Percentiles rank a stretch among this genome's conserved stretches.
These are phyloP conservation scores for Actinomortierella wolfii DNA, from an alignment of 371 early-diverging fungal species.

Conservation along the genomic window DNA sequence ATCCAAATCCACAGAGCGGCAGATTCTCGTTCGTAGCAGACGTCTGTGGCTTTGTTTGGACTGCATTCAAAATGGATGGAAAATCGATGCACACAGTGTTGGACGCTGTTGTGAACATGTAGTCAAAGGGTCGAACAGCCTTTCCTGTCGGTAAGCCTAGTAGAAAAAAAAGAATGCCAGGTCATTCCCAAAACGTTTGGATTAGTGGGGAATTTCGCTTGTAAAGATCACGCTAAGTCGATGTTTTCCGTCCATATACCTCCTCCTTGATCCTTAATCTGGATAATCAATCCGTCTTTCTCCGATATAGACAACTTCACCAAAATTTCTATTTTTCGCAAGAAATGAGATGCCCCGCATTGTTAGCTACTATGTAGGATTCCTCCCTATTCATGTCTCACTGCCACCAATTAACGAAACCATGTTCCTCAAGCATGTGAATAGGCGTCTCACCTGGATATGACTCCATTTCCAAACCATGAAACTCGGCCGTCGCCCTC, in stretches of 20 bases:
- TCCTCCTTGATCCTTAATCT: constrained; percentile 42
- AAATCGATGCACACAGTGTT: constrained; percentile 39
- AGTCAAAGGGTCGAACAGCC: constrained; percentile 18
- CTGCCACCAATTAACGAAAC: too few relatives aligned
- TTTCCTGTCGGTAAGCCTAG: constrained; percentile 26
- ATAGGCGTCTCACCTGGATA: constrained; percentile 26
- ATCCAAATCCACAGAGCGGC: constrained; percentile 44
- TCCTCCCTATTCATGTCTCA: too few relatives aligned
- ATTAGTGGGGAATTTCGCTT: too few relatives aligned
- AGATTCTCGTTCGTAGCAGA: constrained; percentile 36
- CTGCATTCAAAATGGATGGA: constrained; percentile 32
- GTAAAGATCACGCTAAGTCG: too few relatives aligned
- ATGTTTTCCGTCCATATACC: constrained; percentile 14
- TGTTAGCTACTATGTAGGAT: too few relatives aligned
- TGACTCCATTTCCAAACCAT: constrained; percentile 30
- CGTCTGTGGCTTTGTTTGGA: constrained; percentile 31
- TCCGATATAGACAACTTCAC: constrained; percentile 17
- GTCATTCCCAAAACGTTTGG: too few relatives aligned
- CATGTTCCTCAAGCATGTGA: too few relatives aligned
- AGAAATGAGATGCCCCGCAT: too few relatives aligned
- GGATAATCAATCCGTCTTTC: constrained; percentile 21
- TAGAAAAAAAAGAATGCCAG: neutral
- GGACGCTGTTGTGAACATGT: constrained; percentile 44
- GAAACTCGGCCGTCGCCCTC: constrained; percentile 47
- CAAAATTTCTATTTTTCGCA: constrained; percentile 15